phyloP scores from a whole-genome alignment of 2,329 filamentous ascomycete genomes.

The Cytospora piceicola region DNA sequence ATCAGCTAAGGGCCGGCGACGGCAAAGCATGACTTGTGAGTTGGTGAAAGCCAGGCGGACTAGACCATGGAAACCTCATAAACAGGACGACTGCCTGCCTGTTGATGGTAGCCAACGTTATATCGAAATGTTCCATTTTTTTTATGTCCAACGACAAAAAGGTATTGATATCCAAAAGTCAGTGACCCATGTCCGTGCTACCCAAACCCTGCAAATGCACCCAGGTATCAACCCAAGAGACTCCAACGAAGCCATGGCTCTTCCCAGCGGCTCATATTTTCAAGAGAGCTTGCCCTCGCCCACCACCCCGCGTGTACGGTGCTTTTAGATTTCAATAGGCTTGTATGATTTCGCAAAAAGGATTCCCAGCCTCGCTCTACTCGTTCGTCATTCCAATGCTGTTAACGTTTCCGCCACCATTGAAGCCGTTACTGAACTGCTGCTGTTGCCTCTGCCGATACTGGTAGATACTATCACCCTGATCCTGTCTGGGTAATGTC shows the following conservation, averaged over 20 bases:
- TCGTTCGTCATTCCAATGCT: constrained; percentile 26
- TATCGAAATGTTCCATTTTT: background rate
- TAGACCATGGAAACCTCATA: background rate
- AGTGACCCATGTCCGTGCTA: background rate
- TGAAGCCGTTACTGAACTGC: constrained; percentile 13
- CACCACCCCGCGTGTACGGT: background rate
- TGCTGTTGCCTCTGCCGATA: constrained; percentile 24
- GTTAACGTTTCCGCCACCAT: constrained; percentile 16
- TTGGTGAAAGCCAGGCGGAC: background rate
- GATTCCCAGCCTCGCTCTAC: background rate
- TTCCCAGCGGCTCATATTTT: background rate
- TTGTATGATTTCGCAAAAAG: background rate
- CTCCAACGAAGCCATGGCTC: constrained; percentile 17
- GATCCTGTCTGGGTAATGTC: constrained; percentile 25
- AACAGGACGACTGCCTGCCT: background rate
- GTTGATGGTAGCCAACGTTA: background rate
- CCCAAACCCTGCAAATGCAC: constrained; percentile 12
- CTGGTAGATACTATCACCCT: constrained; percentile 23
- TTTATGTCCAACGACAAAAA: background rate
- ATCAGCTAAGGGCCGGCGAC: constrained; percentile 1
- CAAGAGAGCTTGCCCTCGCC: background rate
- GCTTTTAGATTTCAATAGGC: background rate
- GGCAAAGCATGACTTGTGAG: background rate
- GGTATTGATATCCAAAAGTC: background rate
- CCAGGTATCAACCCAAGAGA: constrained; percentile 10